Percentiles rank a stretch among this genome's conserved stretches.
These are phyloP conservation scores for Calophaca sinica DNA, from an alignment of 306 rosid genomes.

Conservation along the genomic window DNA sequence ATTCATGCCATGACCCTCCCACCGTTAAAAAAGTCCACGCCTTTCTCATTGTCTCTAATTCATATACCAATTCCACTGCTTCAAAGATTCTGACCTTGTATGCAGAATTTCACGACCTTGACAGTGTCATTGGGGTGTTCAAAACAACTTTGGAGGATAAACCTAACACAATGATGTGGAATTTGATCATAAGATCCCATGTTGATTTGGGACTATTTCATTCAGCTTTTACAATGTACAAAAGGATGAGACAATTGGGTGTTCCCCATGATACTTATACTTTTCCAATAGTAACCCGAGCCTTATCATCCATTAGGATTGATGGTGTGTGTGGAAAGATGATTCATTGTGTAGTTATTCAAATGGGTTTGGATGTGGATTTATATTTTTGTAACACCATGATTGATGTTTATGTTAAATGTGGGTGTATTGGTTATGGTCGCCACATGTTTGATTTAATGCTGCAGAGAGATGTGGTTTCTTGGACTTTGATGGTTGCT, in stretches of 20 bases:
- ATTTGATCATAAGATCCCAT: slow-evolving; percentile 52
- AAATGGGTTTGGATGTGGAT: slow-evolving; percentile 58
- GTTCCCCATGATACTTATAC: slow-evolving; percentile 56
- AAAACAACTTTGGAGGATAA: slow-evolving; percentile 20
- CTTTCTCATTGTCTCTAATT: slow-evolving; percentile 47
- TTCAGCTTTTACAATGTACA: slow-evolving; percentile 53
- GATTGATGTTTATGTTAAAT: slow-evolving; percentile 59
- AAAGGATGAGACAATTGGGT: slow-evolving; percentile 53
- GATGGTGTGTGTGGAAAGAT: slow-evolving; percentile 52
- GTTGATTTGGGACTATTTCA: slow-evolving; percentile 49
- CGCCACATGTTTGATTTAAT: slow-evolving; percentile 56
- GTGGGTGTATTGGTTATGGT: slow-evolving; percentile 37
- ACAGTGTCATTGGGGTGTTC: slow-evolving; percentile 47
- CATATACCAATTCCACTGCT: slow-evolving; percentile 22
- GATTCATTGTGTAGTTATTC: slow-evolving; percentile 59
- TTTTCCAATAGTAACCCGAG: slow-evolving; percentile 55
- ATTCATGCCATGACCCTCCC: slow-evolving; percentile 47
- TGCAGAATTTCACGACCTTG: slow-evolving; percentile 47
- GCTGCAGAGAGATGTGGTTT: slow-evolving; percentile 56
- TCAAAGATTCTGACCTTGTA: slow-evolving; percentile 46
- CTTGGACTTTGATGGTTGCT: slow-evolving; percentile 63
- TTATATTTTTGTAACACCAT: slow-evolving; percentile 62
- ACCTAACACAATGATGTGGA: slow-evolving; percentile 54
- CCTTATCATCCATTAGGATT: slow-evolving; percentile 38
- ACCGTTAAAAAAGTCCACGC: slow-evolving; percentile 50